Base-by-base conservation (phyloP, 2,329 filamentous ascomycete species). In the Colletotrichum falcatum region DNA sequence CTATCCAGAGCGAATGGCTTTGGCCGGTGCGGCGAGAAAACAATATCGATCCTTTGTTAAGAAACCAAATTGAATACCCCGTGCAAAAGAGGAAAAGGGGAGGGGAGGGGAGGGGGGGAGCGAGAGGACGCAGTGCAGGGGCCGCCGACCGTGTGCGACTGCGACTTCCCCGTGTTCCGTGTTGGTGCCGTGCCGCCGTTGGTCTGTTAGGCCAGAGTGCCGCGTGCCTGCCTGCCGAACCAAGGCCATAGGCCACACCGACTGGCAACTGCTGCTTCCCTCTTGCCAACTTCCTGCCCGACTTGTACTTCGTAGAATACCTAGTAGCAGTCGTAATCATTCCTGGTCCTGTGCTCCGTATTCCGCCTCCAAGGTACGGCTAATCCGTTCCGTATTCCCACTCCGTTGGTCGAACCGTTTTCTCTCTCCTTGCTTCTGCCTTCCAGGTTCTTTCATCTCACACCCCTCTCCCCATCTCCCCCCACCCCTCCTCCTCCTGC, bases 101-200 rank as follows among this genome's bases (percentile, higher is more conserved):
- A 20, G 48, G 20, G 30, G 30, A 7, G 35, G 35, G 6, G 35
- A 20, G 18, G 18, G 20, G n/a, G 35, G 9, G 1, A 39, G 20
- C 16, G 53, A 26, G 51, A 54, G 20, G 20, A 35, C 20, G 20
- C 11, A n/a, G 53, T 55, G 53, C 53, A 37, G 35, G 53, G n/a
- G n/a, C 53, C 65, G 65, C 59, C 65, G 59, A 66, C 65, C 65
- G 65, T 66, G 65, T 61, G 49, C 49, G 14, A 30, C 49, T 61
- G 49, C 49, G 14, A 30, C 49, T 33, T 54, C 49, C 53, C 53
- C 33, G 53, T 23, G 53, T 55, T 37, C 53, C 53, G 53, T 55
- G 33, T 55, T 37, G 30, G 53, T 55, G n/a, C 53, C 53, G 53
- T 23, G 53, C 3, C 46, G 35, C 58, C 59, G 51, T 67, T 51